These are phyloP conservation scores for Botrytis squamosa DNA, from an alignment of 2,329 filamentous ascomycete species.

Conservation along the genomic window DNA sequence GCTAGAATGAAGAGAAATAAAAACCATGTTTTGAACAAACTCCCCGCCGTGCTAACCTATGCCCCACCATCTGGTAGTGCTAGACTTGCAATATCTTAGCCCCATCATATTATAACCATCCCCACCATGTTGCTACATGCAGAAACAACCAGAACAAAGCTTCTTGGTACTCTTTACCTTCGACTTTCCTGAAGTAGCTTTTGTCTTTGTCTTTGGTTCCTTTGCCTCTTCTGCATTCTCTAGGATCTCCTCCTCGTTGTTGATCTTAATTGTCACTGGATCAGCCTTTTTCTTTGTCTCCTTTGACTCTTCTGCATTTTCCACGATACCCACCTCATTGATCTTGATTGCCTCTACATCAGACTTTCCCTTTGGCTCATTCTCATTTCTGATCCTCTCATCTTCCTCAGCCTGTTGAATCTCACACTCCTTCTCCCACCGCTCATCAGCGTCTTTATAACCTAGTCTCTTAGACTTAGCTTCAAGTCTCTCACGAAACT, in stretches of 20 bases:
- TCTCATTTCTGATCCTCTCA: background rate
- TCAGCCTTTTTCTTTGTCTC: background rate
- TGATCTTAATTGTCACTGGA: too few relatives aligned
- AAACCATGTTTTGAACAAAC: too few relatives aligned
- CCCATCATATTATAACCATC: background rate
- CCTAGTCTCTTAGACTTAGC: background rate
- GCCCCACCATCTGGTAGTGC: background rate
- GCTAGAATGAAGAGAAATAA: background rate
- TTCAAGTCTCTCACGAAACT: background rate
- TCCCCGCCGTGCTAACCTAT: background rate
- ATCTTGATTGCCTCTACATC: too few relatives aligned
- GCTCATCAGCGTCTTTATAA: background rate
- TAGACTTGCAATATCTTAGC: background rate
- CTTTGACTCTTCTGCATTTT: too few relatives aligned
- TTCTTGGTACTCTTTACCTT: too few relatives aligned
- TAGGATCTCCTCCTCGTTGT: rapidly evolving
- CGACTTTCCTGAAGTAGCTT: too few relatives aligned
- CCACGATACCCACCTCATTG: too few relatives aligned
- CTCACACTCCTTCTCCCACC: constrained; percentile 7
- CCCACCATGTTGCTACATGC: background rate
- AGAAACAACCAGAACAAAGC: background rate
- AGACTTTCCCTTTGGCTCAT: background rate
- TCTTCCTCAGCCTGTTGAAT: background rate
- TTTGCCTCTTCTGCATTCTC: rapidly evolving
- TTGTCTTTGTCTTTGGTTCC: background rate